phyloP scores from a whole-genome alignment of 2,329 filamentous ascomycete species.

The Celoporthe dispersa region DNA sequence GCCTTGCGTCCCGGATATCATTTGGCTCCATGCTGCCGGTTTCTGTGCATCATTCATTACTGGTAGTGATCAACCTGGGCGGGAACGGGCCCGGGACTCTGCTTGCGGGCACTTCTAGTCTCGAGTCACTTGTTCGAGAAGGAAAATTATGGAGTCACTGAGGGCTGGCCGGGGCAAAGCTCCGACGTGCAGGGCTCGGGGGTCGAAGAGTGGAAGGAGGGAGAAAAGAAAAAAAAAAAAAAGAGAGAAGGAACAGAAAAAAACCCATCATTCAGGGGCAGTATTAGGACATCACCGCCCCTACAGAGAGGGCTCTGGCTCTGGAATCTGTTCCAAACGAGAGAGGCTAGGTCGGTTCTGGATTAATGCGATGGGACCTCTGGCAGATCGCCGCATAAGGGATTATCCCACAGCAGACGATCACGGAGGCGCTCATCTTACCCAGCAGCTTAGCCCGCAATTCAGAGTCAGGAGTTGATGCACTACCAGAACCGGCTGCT shows the following conservation, averaged over 20 bases:
- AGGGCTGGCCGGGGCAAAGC: not conserved
- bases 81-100: not conserved
- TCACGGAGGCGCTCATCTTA: not conserved
- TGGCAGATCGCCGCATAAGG: not conserved
- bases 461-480: not conserved
- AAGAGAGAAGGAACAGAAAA: not conserved
- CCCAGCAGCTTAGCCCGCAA: not conserved
- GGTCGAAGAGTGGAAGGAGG: not conserved
- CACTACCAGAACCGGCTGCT: not conserved
- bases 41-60: not conserved
- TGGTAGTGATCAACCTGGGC: not conserved
- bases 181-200: not conserved
- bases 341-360: not conserved
- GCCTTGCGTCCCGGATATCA: not conserved
- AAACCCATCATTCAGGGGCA: not conserved
- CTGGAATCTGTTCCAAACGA: not conserved
- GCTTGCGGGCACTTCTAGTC: not conserved
- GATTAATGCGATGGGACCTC: not conserved
- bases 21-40: not conserved
- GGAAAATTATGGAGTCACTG: not conserved
- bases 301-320: not conserved
- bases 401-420: not conserved
- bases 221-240: not conserved
- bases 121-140: not conserved
- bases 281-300: not conserved